Evolutionary conservation across 495 filamentous ascomycete species (phyloP).

Genomic region (Apiosordaria backusii): DNA sequence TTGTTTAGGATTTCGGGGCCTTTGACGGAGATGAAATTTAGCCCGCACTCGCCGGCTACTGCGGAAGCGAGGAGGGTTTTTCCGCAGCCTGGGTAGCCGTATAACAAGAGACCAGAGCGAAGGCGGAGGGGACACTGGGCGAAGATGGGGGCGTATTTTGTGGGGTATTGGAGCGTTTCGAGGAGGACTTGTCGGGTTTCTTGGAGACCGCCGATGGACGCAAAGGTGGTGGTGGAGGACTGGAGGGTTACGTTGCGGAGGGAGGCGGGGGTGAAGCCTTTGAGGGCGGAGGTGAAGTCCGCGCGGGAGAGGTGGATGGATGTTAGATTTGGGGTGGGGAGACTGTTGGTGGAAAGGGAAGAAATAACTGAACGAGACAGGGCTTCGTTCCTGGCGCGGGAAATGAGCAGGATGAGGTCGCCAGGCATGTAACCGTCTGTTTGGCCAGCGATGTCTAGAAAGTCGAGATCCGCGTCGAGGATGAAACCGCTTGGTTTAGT

Average conservation of each 20-base stretch:
- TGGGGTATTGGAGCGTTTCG: constrained; percentile 95
- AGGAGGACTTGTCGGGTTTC: constrained; percentile 81
- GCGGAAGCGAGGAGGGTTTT: constrained; percentile 93
- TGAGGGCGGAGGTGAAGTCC: constrained; percentile 80
- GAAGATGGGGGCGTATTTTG: constrained; percentile 97
- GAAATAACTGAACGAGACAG: constrained; percentile 69
- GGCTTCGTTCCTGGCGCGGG: constrained; percentile 85
- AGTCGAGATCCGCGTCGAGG: constrained; percentile 73
- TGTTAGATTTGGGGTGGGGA: constrained; percentile 14
- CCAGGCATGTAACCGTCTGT: constrained; percentile 98
- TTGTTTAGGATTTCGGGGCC: constrained; percentile 98
- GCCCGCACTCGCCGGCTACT: constrained; percentile 90
- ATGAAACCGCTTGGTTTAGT: constrained; percentile 58
- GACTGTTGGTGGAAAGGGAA: constrained; percentile 19
- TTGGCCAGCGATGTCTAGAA: constrained; percentile 84
- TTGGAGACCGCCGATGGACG: constrained; percentile 82
- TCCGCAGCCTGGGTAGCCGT: constrained; percentile 93
- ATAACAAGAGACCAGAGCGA: constrained; percentile 85
- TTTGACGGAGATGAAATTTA: constrained; percentile 98
- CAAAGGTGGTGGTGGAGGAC: constrained; percentile 80
- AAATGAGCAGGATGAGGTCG: constrained; percentile 79
- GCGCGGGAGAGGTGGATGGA: constrained; percentile 58
- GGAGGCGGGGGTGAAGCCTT: constrained; percentile 91
- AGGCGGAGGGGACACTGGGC: constrained; percentile 89
- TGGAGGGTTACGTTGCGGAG: constrained; percentile 92